Evolutionary conservation across 2,329 filamentous ascomycete genomes (phyloP).

Genomic region (Zasmidium angulare): DNA sequence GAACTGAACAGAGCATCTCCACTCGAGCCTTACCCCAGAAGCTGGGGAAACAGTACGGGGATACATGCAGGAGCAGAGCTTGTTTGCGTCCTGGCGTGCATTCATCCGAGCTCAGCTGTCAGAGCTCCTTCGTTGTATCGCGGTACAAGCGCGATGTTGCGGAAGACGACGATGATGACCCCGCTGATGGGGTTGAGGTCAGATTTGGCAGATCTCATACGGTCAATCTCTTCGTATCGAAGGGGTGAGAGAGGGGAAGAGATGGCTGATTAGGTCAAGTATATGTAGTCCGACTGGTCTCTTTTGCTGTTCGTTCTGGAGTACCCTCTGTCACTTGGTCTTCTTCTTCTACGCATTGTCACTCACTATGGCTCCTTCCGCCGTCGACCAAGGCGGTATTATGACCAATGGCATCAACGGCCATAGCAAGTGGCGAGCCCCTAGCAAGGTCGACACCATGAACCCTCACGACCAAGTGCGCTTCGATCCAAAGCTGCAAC

Average conservation of each 20-base stretch:
- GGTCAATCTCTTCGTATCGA: not conserved
- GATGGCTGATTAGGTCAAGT: not conserved
- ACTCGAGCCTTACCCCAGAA: not conserved
- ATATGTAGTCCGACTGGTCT: not conserved
- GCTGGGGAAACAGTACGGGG: not conserved
- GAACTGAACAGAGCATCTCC: not conserved
- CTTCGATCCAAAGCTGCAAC: conserved; percentile 35
- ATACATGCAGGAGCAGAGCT: not conserved
- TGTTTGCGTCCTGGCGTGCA: no score
- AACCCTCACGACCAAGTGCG: conserved; percentile 20
- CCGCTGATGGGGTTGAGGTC: not conserved
- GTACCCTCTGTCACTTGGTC: not conserved
- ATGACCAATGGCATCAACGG: conserved; percentile 20
- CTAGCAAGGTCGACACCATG: not conserved
- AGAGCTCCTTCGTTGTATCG: not conserved
- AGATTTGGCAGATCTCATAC: not conserved
- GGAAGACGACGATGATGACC: not conserved
- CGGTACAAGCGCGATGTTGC: not conserved
- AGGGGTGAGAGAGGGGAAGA: not conserved
- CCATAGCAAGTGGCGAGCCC: not conserved
- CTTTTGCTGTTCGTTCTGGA: not conserved
- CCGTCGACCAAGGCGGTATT: conserved; percentile 10
- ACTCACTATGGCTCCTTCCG: conserved; percentile 9
- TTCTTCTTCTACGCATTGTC: not conserved
- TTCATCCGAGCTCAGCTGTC: not conserved